phyloP scores from a whole-genome alignment of 768 basidiomycete species.

The Hygrophoropsis aurantiaca region DNA sequence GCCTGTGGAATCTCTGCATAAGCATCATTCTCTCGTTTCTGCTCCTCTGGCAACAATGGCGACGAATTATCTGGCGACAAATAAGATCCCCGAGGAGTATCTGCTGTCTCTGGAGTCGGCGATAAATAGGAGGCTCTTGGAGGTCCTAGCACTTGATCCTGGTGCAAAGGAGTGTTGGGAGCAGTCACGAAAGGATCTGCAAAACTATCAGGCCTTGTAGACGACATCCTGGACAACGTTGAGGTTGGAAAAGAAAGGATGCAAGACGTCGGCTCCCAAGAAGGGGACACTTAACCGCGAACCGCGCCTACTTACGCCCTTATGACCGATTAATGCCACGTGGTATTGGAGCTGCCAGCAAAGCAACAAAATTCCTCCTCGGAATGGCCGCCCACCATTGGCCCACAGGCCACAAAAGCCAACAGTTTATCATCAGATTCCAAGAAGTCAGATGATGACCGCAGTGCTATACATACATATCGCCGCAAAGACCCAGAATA shows the following conservation, averaged over 20 bases:
- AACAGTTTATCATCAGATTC: no score
- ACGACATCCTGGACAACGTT: slow-evolving; percentile 5
- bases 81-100: slow-evolving; percentile 23
- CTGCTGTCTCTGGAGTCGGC: slow-evolving; percentile 14
- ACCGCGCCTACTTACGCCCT: no score
- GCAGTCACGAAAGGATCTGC: slow-evolving; percentile 10
- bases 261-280: neutral
- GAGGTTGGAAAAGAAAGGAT: neutral
- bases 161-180: slow-evolving; percentile 10
- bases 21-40: slow-evolving; percentile 14
- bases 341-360: no score
- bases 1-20: slow-evolving; percentile 1
- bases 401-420: no score
- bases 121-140: slow-evolving; percentile 28
- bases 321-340: no score
- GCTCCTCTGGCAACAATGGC: slow-evolving; percentile 20
- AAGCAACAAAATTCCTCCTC: no score
- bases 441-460: no score
- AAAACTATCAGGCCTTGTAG: slow-evolving; percentile 20
- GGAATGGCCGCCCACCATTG: no score
- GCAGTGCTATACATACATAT: no score
- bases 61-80: slow-evolving; percentile 20
- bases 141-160: slow-evolving; percentile 6
- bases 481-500: no score
- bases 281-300: no score